Evolutionary conservation across 2,329 filamentous ascomycete species (phyloP).

Genomic region (Nannizziopsis arthrosporioides): DNA sequence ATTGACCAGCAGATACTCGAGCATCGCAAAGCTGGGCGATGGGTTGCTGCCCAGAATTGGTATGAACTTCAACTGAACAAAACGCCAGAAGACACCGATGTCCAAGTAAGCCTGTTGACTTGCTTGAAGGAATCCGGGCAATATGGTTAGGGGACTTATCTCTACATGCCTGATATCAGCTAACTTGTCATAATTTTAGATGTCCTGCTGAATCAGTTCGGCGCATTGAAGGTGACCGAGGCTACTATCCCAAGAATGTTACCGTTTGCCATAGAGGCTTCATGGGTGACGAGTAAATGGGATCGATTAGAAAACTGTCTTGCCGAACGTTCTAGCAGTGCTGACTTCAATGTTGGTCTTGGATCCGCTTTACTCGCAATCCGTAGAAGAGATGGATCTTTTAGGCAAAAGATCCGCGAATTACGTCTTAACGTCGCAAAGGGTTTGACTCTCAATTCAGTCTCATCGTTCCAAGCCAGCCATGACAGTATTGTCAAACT

Average conservation of each 20-base stretch:
- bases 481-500: slow-evolving; percentile 77
- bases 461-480: slow-evolving; percentile 68
- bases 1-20: slow-evolving; percentile 88
- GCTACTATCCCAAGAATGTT: slow-evolving; percentile 52
- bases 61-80: slow-evolving; percentile 83
- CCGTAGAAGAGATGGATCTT: slow-evolving; percentile 41
- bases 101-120: slow-evolving; percentile 70
- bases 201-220: slow-evolving; percentile 73
- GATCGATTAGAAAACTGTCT: slow-evolving; percentile 59
- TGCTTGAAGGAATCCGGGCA: slow-evolving; percentile 94
- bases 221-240: slow-evolving; percentile 51
- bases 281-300: slow-evolving; percentile 83
- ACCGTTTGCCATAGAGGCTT: slow-evolving; percentile 78
- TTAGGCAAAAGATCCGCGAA: slow-evolving; percentile 48
- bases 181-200: slow-evolving; percentile 40
- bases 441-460: slow-evolving; percentile 63
- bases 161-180: neutral
- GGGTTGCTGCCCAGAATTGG: slow-evolving; percentile 94
- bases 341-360: slow-evolving; percentile 72
- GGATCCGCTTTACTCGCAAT: slow-evolving; percentile 56
- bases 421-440: slow-evolving; percentile 61
- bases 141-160: slow-evolving; percentile 50
- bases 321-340: slow-evolving; percentile 23
- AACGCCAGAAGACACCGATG: slow-evolving; percentile 61
- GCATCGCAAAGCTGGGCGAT: slow-evolving; percentile 83